phyloP scores from a whole-genome alignment of 2,329 filamentous ascomycete species.

The Nothopassalora personata region DNA sequence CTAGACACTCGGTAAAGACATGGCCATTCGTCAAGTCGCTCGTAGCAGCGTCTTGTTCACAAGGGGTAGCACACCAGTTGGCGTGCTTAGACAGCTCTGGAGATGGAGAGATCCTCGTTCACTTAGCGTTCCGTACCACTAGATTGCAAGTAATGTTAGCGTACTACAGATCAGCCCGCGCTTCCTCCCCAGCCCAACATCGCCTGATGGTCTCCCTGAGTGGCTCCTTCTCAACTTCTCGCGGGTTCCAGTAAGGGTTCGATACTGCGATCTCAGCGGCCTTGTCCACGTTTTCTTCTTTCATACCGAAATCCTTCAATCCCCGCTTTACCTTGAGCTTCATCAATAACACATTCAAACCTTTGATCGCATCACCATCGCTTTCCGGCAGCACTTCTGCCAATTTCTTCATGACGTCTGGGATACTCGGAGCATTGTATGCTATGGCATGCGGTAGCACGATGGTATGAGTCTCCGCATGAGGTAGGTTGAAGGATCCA shows the following conservation, averaged over 20 bases:
- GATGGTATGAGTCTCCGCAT: slow-evolving; percentile 61
- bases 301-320: slow-evolving; percentile 53
- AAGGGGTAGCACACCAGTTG: background rate
- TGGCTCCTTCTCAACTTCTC: slow-evolving; percentile 47
- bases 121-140: no score
- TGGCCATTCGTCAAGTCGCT: no score
- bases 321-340: slow-evolving; percentile 51
- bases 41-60: no score
- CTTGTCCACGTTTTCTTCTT: slow-evolving; percentile 56
- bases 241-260: slow-evolving; percentile 57
- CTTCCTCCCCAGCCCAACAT: slow-evolving; percentile 57
- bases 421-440: slow-evolving; percentile 55
- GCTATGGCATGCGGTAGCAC: slow-evolving; percentile 59
- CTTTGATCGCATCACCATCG: slow-evolving; percentile 54
- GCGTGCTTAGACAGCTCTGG: no score
- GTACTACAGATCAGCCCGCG: slow-evolving; percentile 45
- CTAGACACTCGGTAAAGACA: no score
- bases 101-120: no score
- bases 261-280: slow-evolving; percentile 54
- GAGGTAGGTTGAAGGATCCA: slow-evolving; percentile 58
- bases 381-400: slow-evolving; percentile 52
- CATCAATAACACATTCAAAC: slow-evolving; percentile 52
- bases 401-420: slow-evolving; percentile 49
- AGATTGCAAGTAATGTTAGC: background rate
- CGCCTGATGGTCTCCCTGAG: slow-evolving; percentile 54